phyloP scores from a whole-genome alignment of 106 monocot species.

The Phalaenopsis equestris region DNA sequence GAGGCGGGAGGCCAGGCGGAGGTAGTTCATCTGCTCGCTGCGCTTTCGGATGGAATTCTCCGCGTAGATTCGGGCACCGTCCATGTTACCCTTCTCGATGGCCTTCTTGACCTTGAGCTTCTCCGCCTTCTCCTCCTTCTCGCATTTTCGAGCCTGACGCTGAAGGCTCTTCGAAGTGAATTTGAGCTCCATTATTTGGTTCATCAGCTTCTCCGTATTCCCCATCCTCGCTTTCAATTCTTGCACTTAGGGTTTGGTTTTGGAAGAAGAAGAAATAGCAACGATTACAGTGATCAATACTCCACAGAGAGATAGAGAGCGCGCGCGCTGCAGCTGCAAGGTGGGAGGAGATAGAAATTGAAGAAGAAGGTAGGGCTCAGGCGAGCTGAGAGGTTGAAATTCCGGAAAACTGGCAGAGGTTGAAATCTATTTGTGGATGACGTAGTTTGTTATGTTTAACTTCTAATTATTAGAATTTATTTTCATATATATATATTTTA shows the following conservation, averaged over 20 bases:
- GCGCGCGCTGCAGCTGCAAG: background rate
- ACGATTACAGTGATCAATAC: background rate
- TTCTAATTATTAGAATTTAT: too few relatives aligned
- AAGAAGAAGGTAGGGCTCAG: too few relatives aligned
- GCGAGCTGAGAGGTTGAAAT: too few relatives aligned
- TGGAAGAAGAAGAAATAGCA: background rate
- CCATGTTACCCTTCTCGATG: slow-evolving; percentile 24
- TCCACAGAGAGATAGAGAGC: background rate
- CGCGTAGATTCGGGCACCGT: slow-evolving; percentile 31
- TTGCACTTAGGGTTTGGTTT: background rate
- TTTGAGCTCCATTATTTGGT: slow-evolving; percentile 35
- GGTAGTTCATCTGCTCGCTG: slow-evolving; percentile 37
- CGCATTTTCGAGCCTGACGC: slow-evolving; percentile 28
- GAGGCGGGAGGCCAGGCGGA: slow-evolving; percentile 32
- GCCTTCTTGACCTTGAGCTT: slow-evolving; percentile 33
- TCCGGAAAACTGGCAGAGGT: too few relatives aligned
- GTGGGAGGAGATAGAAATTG: background rate
- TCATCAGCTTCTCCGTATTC: slow-evolving; percentile 32
- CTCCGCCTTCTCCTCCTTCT: slow-evolving; percentile 36
- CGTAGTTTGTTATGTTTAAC: too few relatives aligned
- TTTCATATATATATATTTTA: too few relatives aligned
- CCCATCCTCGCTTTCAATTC: slow-evolving; percentile 9
- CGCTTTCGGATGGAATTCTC: slow-evolving; percentile 35
- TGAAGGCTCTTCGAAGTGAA: slow-evolving; percentile 33
- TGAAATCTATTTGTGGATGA: too few relatives aligned